A percentile compares a stretch with the other conserved stretches of the same genome.
These are phyloP conservation scores for Schizonepeta tenuifolia DNA, from an alignment of 257 asterid species.

Conservation along the genomic window DNA sequence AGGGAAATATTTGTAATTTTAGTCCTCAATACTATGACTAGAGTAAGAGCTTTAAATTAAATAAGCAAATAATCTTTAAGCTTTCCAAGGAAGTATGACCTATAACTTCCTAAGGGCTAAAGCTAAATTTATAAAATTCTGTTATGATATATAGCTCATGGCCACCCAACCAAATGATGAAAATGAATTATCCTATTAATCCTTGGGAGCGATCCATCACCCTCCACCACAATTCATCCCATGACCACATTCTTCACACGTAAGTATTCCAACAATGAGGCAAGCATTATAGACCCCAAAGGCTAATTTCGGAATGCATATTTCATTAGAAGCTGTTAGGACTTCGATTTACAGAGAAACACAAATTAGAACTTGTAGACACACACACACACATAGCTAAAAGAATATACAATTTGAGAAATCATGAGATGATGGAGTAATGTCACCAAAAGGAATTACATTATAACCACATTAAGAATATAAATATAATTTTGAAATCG, in stretches of 20 bases:
- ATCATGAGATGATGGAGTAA: slow-evolving; percentile 1
- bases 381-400: neutral
- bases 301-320: neutral
- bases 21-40: neutral
- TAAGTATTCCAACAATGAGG: neutral
- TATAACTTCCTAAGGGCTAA: neutral
- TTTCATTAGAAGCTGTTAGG: neutral
- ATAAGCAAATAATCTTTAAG: slow-evolving; percentile 5
- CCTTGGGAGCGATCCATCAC: neutral
- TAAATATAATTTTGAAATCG: slow-evolving; percentile 27
- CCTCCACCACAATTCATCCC: neutral
- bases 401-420: slow-evolving; percentile 6
- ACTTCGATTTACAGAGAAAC: slow-evolving; percentile 3
- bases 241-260: neutral
- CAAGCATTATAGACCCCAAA: neutral
- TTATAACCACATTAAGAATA: slow-evolving; percentile 18
- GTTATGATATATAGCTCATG: slow-evolving; percentile 13
- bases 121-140: neutral
- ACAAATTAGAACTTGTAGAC: neutral
- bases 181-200: neutral
- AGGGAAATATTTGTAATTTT: slow-evolving; percentile 10
- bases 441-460: neutral
- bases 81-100: slow-evolving; percentile 11
- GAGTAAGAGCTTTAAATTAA: neutral
- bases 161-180: slow-evolving; percentile 7